Conservation (phyloP, 2,329 filamentous ascomycete species). For the Capronia epimyces region DNA sequence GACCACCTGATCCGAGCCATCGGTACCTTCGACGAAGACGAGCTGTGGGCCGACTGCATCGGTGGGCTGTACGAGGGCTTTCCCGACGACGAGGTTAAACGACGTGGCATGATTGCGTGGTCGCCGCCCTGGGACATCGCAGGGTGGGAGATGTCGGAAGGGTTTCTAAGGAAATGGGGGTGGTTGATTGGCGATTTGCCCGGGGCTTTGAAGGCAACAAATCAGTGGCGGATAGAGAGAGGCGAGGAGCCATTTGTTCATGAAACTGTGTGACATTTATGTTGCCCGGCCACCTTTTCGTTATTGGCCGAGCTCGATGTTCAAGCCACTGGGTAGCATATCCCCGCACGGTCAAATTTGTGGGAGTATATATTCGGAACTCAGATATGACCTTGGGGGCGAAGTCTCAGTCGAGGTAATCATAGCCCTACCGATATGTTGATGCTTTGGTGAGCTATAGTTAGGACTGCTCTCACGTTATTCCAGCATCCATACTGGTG, state of each 20-base stretch:
- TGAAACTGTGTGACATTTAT: background rate
- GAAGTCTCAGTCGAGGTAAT: no score
- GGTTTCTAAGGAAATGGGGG: constrained; percentile 35
- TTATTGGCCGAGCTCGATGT: no score
- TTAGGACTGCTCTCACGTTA: no score
- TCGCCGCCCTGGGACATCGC: constrained; percentile 38
- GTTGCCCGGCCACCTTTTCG: no score
- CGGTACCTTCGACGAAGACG: constrained; percentile 41
- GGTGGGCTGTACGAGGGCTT: constrained; percentile 44
- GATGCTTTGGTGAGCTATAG: no score
- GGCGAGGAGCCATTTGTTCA: constrained; percentile 28
- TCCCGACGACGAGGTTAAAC: constrained; percentile 40
- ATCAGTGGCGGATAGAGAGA: constrained; percentile 20
- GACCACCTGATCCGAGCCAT: constrained; percentile 39
- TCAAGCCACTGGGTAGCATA: no score
- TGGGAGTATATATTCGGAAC: no score
- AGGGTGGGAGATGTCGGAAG: constrained; percentile 42
- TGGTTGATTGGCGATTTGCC: constrained; percentile 20
- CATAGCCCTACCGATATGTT: no score
- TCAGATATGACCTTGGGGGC: no score
- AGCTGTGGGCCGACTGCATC: constrained; percentile 41
- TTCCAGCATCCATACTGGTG: no score
- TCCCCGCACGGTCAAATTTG: no score
- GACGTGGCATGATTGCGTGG: constrained; percentile 43
- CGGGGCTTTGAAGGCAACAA: constrained; percentile 23